Base-by-base conservation (phyloP, 768 basidiomycete genomes). In the Gelatoporia subvermispora region DNA sequence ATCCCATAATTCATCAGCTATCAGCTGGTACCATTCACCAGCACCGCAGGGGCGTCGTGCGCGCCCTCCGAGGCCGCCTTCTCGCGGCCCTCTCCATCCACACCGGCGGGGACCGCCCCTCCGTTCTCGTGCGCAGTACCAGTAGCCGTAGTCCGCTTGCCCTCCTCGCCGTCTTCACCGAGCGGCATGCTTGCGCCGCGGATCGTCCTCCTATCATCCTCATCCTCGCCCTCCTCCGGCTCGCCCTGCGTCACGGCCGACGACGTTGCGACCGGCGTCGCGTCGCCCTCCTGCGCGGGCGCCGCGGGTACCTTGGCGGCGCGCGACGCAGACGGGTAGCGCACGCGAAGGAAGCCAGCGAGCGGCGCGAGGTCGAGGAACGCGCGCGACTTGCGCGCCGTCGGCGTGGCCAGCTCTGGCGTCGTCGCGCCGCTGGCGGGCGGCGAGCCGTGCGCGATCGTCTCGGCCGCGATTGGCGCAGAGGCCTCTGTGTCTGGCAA, bases 321-420 rank as follows among this genome's bases (percentile, higher is more conserved):
- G 18, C 60, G 60, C 44, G 56, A 48, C 43, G 61, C 70, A 17
- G 81, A 77, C 24, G 81, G 75, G 61, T 85, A 76, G 42, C 84
- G 78, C 18, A 74, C 70, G 34, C 84, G 78, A 46, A 82, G 69
- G 60, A 85, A 78, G 23, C 77, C 82, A 39, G 84, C 72, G 35
- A 87, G 73, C 4, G 84, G 79, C 41, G 78, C 74, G 53, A 85
- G 74, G 54, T 73, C 79, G 56, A 82, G 75, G 68, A 82, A 81
- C 31, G 48, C 52, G 35, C 53, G 53, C 45, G 61, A 51, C 52
- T 59, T 63, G 50, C 60, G 54, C 31, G 44, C 18, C 18, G 35
- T 25, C 23, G 28, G 53, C 28, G 65, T 58, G 35, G 67, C 55
- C 38, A 65, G 65, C 11, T 61, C 83, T 3, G 84, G 84, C 10